Conservation (phyloP, 306 rosid genomes). For the Trifolium dubium region DNA sequence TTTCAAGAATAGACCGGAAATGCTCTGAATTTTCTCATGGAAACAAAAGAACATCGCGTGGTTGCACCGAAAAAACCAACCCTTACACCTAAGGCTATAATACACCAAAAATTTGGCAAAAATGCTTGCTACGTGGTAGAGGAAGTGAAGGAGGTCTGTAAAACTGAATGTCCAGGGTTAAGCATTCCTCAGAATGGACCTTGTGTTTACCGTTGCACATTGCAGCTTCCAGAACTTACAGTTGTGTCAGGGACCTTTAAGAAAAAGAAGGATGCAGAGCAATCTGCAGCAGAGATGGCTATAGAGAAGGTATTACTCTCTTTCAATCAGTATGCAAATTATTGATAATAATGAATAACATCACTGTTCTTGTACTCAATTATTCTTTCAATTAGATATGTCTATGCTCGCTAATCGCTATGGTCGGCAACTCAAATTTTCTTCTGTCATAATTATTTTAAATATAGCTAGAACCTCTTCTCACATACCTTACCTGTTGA, state of each 20-base stretch:
- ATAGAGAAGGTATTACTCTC: slow-evolving; percentile 66
- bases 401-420: not conserved
- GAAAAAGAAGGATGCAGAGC: slow-evolving; percentile 96
- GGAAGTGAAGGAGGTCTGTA: slow-evolving; percentile 68
- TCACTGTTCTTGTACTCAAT: slow-evolving; percentile 2
- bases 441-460: slow-evolving; percentile 12
- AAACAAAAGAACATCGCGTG: slow-evolving; percentile 43
- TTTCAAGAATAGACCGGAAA: slow-evolving; percentile 36
- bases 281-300: slow-evolving; percentile 89
- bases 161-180: slow-evolving; percentile 76
- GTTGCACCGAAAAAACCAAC: slow-evolving; percentile 44
- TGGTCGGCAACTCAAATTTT: slow-evolving; percentile 4
- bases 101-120: slow-evolving; percentile 66
- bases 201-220: slow-evolving; percentile 69
- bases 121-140: slow-evolving; percentile 65
- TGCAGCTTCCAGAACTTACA: slow-evolving; percentile 80
- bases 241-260: slow-evolving; percentile 71
- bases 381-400: not conserved
- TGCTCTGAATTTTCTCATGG: slow-evolving; percentile 56
- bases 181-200: slow-evolving; percentile 65
- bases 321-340: slow-evolving; percentile 31
- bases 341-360: slow-evolving; percentile 25
- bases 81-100: slow-evolving; percentile 76
- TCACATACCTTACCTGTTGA: not conserved
- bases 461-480: not conserved